A percentile compares a stretch with the other conserved stretches of the same genome.
phyloP scores from a whole-genome alignment of 768 basidiomycete genomes.

The Termitomyces sp. region DNA sequence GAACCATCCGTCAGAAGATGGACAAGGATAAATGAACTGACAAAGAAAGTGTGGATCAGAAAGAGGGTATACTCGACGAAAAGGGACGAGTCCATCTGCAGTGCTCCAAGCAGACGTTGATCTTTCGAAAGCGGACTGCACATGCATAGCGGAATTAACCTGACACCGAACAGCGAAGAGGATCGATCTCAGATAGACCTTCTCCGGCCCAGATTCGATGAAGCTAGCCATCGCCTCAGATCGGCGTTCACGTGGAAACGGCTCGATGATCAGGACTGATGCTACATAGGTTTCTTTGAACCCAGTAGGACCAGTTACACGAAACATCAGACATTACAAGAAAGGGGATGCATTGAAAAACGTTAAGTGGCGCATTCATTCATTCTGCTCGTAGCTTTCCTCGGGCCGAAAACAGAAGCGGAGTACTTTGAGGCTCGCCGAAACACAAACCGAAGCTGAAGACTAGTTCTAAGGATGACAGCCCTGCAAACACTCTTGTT shows the following conservation, averaged over 20 bases:
- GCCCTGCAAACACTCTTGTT: neutral
- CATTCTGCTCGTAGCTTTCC: neutral
- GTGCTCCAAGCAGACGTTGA: neutral
- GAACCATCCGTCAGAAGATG: constrained; percentile 2
- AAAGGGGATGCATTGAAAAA: neutral
- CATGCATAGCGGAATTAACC: constrained; percentile 13
- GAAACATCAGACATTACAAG: neutral
- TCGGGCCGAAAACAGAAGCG: too few species aligned
- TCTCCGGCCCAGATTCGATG: constrained; percentile 3
- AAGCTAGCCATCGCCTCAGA: constrained; percentile 1
- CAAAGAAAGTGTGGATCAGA: constrained; percentile 6
- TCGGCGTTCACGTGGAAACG: neutral
- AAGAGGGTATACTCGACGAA: neutral
- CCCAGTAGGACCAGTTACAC: neutral
- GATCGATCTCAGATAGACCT: constrained; percentile 13
- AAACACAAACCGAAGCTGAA: neutral
- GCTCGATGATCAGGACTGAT: neutral
- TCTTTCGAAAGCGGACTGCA: constrained; percentile 2
- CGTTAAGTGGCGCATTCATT: neutral
- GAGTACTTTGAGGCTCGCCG: neutral
- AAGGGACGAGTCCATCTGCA: neutral
- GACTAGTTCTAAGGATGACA: neutral
- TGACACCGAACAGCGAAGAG: constrained; percentile 8
- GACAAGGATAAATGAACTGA: neutral
- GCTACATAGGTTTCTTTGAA: neutral